Evolutionary conservation across 2,329 filamentous ascomycete genomes (phyloP).

Genomic region (Polytolypa hystricis): DNA sequence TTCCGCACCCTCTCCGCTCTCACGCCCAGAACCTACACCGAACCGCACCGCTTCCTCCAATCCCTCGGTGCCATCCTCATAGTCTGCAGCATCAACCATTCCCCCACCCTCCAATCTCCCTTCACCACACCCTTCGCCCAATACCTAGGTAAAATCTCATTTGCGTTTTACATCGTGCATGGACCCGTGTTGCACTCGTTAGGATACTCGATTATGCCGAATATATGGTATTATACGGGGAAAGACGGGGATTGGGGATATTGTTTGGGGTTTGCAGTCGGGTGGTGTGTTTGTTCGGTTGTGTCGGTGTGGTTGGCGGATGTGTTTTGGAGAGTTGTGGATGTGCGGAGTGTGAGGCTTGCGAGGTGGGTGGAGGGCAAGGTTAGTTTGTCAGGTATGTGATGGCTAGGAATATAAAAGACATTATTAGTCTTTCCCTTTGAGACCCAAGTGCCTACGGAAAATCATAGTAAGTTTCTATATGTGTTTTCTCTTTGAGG

Average conservation of each 20-base stretch:
- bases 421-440: no score
- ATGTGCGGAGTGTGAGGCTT: conserved; percentile 41
- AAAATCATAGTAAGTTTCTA: no score
- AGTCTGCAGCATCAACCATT: conserved; percentile 32
- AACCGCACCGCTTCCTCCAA: conserved; percentile 35
- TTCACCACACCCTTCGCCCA: conserved; percentile 31
- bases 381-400: conserved; percentile 12
- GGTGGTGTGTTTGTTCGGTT: conserved; percentile 29
- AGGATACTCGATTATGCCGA: conserved; percentile 34
- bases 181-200: conserved; percentile 34
- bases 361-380: conserved; percentile 39
- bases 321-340: conserved; percentile 48
- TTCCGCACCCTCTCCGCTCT: conserved; percentile 29
- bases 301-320: conserved; percentile 45
- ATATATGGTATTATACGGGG: conserved; percentile 30
- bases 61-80: conserved; percentile 32
- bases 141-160: conserved; percentile 38
- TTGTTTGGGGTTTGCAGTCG: conserved; percentile 29
- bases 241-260: conserved; percentile 29
- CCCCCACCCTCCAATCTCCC: conserved; percentile 27
- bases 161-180: conserved; percentile 38
- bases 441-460: no score
- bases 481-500: no score
- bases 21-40: conserved; percentile 30
- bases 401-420: no score